Evolutionary conservation across 2,329 filamentous ascomycete species (phyloP), one percentile per base, ranked within the genome.

Genomic region (Pseudovirgaria hyperparasitica): DNA sequence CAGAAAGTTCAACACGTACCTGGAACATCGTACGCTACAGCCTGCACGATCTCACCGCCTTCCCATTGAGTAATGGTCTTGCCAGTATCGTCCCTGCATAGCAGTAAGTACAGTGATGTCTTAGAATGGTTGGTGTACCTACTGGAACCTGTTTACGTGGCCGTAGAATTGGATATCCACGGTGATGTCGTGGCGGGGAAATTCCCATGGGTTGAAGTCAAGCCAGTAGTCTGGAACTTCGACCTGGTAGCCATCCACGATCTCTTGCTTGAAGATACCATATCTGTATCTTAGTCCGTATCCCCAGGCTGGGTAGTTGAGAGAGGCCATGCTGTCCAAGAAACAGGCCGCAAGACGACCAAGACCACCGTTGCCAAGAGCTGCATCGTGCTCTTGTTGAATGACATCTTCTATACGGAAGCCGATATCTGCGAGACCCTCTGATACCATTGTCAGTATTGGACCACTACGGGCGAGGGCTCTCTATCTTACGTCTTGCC

Each of bases 141-240:
- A 53, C 34, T 31, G 30, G 21, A 39, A 53, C 55, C 85, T 92
- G 50, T 67, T 70, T 30, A 92, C 86, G 36, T 74, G 62, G 17
- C 90, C 90, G 43, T 87, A 94, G 63, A 98, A 98, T 66, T 96
- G 86, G 33, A 98, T 84, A 57, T 96, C 82, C 14, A 98, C 86
- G 2, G 80, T 86, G 35, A 98, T 81, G 50, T 98, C 90, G 54
- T 94, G 84, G 40, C 90, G 72, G 22, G 86, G 85, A 47, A 96
- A 98, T 53, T 98, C 90, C 90, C 90, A 98, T 1, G 90, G 90
- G 57, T 98, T 98, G 58, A 96, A 94, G 53, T 96, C 90, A 28
- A 98, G 72, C 90, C 90, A 98, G 60, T 98, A 96, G 54, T 98
- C 90, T 12, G 90, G 90, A 32, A 96, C 81, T 51, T 98, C 90